These are phyloP conservation scores for Mimosa bimucronata DNA, from an alignment of 306 rosid genomes.

Conservation along the genomic window DNA sequence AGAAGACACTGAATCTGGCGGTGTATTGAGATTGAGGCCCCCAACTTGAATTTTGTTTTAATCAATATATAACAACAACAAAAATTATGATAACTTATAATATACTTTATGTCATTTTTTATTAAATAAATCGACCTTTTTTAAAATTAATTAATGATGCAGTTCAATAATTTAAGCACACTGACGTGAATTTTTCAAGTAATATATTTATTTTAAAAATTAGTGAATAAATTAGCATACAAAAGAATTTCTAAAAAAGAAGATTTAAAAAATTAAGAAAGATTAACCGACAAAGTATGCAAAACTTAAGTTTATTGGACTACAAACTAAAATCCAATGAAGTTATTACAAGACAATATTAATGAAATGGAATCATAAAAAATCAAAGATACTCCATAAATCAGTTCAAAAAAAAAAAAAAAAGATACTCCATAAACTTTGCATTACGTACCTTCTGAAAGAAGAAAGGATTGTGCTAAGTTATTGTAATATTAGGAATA, in stretches of 20 bases:
- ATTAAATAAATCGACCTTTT: no score
- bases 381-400: neutral
- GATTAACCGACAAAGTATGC: neutral
- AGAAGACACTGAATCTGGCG: neutral
- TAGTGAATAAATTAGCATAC: neutral
- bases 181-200: neutral
- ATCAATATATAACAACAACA: neutral
- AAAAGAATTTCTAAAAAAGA: neutral
- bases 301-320: neutral
- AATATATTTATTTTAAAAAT: neutral
- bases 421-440: neutral
- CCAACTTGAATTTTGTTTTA: neutral
- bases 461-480: neutral
- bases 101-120: neutral
- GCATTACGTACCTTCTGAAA: neutral
- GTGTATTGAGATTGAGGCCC: neutral
- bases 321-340: neutral
- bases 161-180: neutral
- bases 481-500: neutral
- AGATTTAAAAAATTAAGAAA: neutral
- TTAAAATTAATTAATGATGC: neutral
- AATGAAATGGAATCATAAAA: neutral
- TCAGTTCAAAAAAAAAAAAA: no score
- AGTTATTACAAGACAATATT: no score
- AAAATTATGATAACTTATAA: neutral